Percentiles rank a stretch among this genome's conserved stretches.
Evolutionary conservation across 441 rosid genomes (phyloP).

Genomic region (Arabidopsis hybrid): DNA sequence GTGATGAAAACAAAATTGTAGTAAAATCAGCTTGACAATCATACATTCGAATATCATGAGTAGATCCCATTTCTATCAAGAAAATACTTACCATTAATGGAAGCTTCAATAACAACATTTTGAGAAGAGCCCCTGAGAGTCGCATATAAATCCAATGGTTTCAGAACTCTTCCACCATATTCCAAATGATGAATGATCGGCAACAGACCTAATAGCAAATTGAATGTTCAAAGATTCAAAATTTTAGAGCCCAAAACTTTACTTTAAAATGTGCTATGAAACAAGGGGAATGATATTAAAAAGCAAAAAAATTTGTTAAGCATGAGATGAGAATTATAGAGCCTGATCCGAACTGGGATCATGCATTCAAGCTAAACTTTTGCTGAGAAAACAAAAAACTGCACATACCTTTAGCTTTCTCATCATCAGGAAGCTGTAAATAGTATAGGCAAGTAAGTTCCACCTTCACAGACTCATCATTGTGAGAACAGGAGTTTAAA

Average conservation of each 20-base stretch:
- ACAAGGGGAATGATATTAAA: conserved; percentile 13
- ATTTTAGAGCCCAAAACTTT: background rate
- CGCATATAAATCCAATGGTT: conserved; percentile 56
- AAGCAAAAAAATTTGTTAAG: background rate
- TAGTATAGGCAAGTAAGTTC: conserved; percentile 88
- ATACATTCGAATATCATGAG: conserved; percentile 10
- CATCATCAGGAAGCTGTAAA: conserved; percentile 77
- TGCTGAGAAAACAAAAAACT: conserved; percentile 10
- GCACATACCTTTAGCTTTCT: conserved; percentile 76
- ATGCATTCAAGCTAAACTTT: conserved; percentile 20
- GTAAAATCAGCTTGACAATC: conserved; percentile 22
- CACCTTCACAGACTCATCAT: conserved; percentile 71
- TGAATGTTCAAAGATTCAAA: conserved; percentile 31
- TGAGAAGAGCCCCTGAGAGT: conserved; percentile 51
- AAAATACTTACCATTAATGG: conserved; percentile 62
- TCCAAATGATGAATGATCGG: conserved; percentile 83
- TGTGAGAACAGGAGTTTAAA: conserved; percentile 49
- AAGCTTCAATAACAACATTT: conserved; percentile 68
- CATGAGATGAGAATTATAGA: conserved; percentile 21
- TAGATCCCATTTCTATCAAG: conserved; percentile 15
- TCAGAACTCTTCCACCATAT: conserved; percentile 64
- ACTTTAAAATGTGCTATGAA: background rate
- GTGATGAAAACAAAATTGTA: conserved; percentile 2
- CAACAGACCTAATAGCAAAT: conserved; percentile 68
- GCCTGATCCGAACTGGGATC: conserved; percentile 10